Evolutionary conservation across 306 rosid genomes (phyloP).

Genomic region (Rosa persica): DNA sequence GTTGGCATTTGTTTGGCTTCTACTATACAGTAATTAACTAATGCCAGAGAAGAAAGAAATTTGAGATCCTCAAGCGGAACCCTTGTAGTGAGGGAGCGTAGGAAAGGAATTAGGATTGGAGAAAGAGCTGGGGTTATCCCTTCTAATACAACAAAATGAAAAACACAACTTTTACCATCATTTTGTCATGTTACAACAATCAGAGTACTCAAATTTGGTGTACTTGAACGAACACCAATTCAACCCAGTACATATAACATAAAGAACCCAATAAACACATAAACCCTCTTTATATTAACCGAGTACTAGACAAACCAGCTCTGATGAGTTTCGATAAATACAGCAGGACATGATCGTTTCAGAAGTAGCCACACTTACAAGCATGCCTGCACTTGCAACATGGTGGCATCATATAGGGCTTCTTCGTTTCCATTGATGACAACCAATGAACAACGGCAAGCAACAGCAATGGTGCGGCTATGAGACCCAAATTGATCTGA

Average conservation of each 20-base stretch:
- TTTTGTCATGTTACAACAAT: not conserved
- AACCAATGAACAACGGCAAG: conserved; percentile 44
- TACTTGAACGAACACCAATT: not conserved
- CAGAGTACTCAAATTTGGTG: not conserved
- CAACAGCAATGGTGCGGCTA: conserved; percentile 38
- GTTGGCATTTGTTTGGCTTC: not conserved
- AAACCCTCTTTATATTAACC: not conserved
- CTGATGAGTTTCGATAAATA: not conserved
- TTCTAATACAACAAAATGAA: not conserved
- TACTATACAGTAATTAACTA: not conserved
- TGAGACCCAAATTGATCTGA: conserved; percentile 41
- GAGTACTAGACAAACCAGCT: conserved; percentile 5
- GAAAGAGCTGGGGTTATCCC: not conserved
- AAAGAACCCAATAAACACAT: not conserved
- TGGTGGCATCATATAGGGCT: conserved; percentile 18
- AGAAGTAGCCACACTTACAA: conserved; percentile 45
- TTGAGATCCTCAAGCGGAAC: not conserved
- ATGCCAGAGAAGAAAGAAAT: not conserved
- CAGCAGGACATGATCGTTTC: conserved; percentile 10
- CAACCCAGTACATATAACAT: not conserved
- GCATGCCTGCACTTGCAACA: conserved; percentile 32
- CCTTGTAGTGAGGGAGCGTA: not conserved
- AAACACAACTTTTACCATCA: not conserved
- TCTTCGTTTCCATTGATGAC: conserved; percentile 35
- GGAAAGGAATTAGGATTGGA: not conserved